These are phyloP conservation scores for Candida schatavii DNA, from an alignment of 805 yeast genomes.

Conservation along the genomic window DNA sequence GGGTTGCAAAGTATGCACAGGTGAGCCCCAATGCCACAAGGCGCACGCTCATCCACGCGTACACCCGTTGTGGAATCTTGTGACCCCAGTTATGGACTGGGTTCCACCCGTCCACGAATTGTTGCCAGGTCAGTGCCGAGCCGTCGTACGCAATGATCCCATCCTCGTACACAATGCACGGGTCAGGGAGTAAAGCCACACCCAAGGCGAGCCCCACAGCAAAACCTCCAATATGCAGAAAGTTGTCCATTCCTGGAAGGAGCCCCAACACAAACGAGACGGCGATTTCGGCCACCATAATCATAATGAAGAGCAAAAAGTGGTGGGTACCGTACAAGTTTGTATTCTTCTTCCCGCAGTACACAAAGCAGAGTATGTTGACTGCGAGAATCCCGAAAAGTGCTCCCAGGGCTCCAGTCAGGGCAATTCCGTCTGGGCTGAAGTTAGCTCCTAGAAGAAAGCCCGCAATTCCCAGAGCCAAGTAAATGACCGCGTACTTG, in stretches of 20 bases:
- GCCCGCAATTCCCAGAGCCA: slow-evolving; percentile 63
- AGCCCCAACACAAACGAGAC: slow-evolving; percentile 62
- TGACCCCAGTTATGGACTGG: slow-evolving; percentile 32
- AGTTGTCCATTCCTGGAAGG: slow-evolving; percentile 72
- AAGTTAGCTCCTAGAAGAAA: slow-evolving; percentile 68
- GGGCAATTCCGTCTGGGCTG: slow-evolving; percentile 62
- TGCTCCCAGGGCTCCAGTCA: slow-evolving; percentile 72
- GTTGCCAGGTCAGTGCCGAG: slow-evolving; percentile 27
- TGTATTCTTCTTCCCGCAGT: slow-evolving; percentile 49
- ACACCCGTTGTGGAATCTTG: slow-evolving; percentile 38
- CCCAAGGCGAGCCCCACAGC: slow-evolving; percentile 56
- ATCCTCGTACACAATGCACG: slow-evolving; percentile 43
- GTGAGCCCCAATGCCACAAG: slow-evolving; percentile 42
- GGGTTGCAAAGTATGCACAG: slow-evolving; percentile 48
- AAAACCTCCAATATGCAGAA: slow-evolving; percentile 75
- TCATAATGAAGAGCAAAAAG: slow-evolving; percentile 44
- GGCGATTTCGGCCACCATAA: slow-evolving; percentile 55
- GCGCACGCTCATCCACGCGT: slow-evolving; percentile 53
- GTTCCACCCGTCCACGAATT: slow-evolving; percentile 38
- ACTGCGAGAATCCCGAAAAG: slow-evolving; percentile 67
- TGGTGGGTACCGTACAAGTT: slow-evolving; percentile 43
- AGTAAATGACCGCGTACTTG: slow-evolving; percentile 53
- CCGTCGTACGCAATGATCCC: slow-evolving; percentile 37
- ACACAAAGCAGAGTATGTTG: slow-evolving; percentile 53
- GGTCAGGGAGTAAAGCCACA: slow-evolving; percentile 52